Percentiles rank a stretch among this genome's conserved stretches.
These are phyloP conservation scores for Aspergillus sp. DNA, from an alignment of 2,329 filamentous ascomycete species.

Conservation along the genomic window DNA sequence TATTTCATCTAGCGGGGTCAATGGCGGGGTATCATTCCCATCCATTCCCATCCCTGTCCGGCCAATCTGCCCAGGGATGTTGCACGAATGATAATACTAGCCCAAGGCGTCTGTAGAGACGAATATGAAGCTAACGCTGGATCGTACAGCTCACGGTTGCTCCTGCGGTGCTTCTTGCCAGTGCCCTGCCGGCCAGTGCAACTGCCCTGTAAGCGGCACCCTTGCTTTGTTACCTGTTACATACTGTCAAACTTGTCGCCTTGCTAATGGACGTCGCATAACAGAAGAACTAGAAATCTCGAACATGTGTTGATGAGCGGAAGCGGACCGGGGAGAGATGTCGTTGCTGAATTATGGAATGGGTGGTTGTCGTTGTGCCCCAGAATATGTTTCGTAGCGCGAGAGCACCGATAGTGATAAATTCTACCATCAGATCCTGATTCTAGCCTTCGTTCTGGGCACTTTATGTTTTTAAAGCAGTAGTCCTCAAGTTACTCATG, in stretches of 20 bases:
- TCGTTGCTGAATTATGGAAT: not conserved
- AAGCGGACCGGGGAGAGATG: not conserved
- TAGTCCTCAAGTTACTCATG: not conserved
- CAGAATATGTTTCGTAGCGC: not conserved
- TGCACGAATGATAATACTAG: constrained; percentile 6
- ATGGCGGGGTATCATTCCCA: constrained; percentile 7
- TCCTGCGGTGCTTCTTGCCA: constrained; percentile 43
- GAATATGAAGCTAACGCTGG: not conserved
- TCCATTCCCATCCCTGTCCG: not conserved
- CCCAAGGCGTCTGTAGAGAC: not conserved
- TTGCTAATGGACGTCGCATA: not conserved
- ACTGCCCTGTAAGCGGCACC: constrained; percentile 37
- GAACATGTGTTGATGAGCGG: not conserved
- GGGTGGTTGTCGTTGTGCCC: not conserved
- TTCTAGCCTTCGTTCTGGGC: not conserved
- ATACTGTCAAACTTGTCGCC: not conserved
- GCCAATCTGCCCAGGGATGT: not conserved
- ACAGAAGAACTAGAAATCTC: constrained; percentile 7
- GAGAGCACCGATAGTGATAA: not conserved
- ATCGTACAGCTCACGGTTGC: constrained; percentile 35
- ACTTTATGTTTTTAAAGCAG: not conserved
- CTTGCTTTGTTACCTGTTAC: not conserved
- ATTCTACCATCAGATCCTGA: not conserved
- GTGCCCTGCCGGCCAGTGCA: constrained; percentile 42
- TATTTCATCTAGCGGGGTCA: constrained; percentile 2